Percentiles rank a stretch among this genome's conserved stretches.
Conservation (phyloP, 768 basidiomycete species). For the Panaeolus papilionaceus region DNA sequence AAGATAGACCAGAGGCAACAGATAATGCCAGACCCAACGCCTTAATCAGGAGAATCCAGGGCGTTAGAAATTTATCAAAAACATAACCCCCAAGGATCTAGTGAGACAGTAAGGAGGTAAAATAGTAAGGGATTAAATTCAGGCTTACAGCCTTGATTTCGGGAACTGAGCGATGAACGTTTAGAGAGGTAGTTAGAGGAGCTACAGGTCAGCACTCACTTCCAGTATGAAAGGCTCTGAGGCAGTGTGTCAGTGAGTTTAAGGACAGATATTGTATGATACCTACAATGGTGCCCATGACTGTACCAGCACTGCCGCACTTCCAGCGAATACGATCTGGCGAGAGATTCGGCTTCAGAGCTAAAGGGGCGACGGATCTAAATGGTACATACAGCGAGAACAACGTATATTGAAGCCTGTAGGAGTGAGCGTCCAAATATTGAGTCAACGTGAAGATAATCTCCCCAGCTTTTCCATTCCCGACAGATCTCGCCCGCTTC, state of each 20-base stretch:
- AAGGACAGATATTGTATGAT: not conserved
- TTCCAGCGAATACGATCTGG: constrained; percentile 66
- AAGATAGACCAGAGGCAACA: constrained; percentile 83
- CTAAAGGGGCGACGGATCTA: not conserved
- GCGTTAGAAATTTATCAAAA: constrained; percentile 84
- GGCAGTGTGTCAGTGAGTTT: constrained; percentile 17
- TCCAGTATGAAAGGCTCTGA: constrained; percentile 80
- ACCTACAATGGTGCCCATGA: constrained; percentile 76
- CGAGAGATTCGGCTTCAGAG: constrained; percentile 10
- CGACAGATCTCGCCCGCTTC: constrained; percentile 70
- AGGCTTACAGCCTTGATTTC: constrained; percentile 78
- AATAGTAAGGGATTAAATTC: not conserved
- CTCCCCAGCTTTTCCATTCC: constrained; percentile 75
- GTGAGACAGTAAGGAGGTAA: not conserved
- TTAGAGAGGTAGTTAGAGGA: not conserved
- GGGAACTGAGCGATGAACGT: constrained; percentile 52
- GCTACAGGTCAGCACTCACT: constrained; percentile 52
- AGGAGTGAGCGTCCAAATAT: constrained; percentile 67
- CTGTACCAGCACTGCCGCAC: constrained; percentile 67
- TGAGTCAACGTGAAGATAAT: constrained; percentile 56
- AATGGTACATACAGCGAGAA: constrained; percentile 58
- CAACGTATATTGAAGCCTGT: constrained; percentile 69
- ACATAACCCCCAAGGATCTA: constrained; percentile 87
- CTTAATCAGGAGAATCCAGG: constrained; percentile 88
- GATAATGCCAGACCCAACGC: constrained; percentile 81